Evolutionary conservation across 2,329 filamentous ascomycete genomes (phyloP).

Genomic region (Ilyonectria destructans): DNA sequence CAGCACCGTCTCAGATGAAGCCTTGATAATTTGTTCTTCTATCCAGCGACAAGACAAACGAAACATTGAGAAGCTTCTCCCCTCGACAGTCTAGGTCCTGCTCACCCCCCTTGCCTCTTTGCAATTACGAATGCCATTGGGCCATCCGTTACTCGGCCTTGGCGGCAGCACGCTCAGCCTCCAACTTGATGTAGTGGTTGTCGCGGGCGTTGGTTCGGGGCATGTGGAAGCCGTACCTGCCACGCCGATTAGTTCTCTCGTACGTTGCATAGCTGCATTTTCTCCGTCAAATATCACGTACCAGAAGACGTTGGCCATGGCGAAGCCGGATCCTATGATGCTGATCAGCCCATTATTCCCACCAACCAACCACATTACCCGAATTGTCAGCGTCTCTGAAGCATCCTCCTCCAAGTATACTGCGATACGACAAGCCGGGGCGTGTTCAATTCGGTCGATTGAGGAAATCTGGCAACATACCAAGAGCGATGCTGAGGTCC

Average conservation of each 20-base stretch:
- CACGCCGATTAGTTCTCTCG: slow-evolving; percentile 28
- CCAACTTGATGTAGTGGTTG: slow-evolving; percentile 72
- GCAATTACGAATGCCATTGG: slow-evolving; percentile 19
- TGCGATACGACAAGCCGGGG: slow-evolving; percentile 14
- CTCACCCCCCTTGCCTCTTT: slow-evolving; percentile 23
- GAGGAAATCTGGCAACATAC: slow-evolving; percentile 59
- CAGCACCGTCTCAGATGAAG: slow-evolving; percentile 44
- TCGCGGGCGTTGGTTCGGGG: slow-evolving; percentile 73
- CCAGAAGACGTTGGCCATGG: slow-evolving; percentile 72
- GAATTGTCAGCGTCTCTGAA: slow-evolving; percentile 44
- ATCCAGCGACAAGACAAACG: slow-evolving; percentile 47
- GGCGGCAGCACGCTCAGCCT: slow-evolving; percentile 68
- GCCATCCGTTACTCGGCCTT: slow-evolving; percentile 48
- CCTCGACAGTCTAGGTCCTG: slow-evolving; percentile 36
- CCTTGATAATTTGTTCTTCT: slow-evolving; percentile 46
- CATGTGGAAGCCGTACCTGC: slow-evolving; percentile 76
- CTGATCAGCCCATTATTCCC: slow-evolving; percentile 53
- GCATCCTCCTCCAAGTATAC: slow-evolving; percentile 31
- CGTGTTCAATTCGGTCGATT: slow-evolving; percentile 24
- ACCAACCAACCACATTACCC: slow-evolving; percentile 45
- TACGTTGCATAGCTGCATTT: neutral
- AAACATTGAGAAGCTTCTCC: slow-evolving; percentile 40
- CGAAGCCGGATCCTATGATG: slow-evolving; percentile 66
- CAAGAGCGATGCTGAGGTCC: slow-evolving; percentile 70
- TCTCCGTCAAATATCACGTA: slow-evolving; percentile 62